These are phyloP conservation scores for Citrus inodora DNA, from an alignment of 345 rosid genomes.

Conservation along the genomic window DNA sequence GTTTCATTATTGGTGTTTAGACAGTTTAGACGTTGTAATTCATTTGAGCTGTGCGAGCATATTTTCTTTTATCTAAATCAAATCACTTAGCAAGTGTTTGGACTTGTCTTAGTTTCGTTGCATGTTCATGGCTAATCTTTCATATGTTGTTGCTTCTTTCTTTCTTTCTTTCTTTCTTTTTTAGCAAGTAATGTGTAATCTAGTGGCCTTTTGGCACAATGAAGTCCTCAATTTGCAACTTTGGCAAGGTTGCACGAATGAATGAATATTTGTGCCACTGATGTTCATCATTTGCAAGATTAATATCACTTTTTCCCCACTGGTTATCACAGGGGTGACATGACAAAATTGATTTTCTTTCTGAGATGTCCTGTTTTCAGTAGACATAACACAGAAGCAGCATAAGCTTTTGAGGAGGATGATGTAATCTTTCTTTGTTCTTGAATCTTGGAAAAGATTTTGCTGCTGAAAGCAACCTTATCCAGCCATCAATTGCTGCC, in stretches of 20 bases:
- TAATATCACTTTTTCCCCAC: no score
- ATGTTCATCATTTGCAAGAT: no score
- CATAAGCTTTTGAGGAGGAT: no score
- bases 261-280: not conserved
- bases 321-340: no score
- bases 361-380: no score
- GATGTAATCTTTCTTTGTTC: no score
- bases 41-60: constrained; percentile 3
- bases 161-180: not conserved
- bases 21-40: constrained; percentile 17
- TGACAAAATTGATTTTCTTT: no score
- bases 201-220: not conserved
- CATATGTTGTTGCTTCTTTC: not conserved
- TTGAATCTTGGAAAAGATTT: no score
- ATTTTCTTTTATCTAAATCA: not conserved
- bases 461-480: not conserved
- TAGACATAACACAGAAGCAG: no score
- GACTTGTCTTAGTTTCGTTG: not conserved
- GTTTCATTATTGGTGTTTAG: not conserved
- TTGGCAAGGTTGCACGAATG: not conserved
- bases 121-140: not conserved
- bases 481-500: constrained; percentile 11
- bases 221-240: not conserved
- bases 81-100: not conserved
- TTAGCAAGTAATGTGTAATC: not conserved